These are phyloP conservation scores for Moricandia moricandioides DNA, from an alignment of 345 rosid species.

Conservation along the genomic window DNA sequence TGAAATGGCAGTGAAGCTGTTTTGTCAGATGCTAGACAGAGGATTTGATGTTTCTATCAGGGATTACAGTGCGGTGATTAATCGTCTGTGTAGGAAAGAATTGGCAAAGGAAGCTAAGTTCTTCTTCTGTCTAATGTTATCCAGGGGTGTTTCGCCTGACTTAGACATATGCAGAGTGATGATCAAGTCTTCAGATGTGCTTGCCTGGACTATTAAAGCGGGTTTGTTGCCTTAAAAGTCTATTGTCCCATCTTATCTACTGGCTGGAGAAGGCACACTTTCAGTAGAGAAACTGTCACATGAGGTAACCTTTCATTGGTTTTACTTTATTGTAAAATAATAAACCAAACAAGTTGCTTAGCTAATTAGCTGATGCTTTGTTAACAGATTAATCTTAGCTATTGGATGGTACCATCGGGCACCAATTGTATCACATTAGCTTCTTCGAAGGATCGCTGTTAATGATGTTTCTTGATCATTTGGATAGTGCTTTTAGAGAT, in stretches of 20 bases:
- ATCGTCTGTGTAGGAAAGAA: conserved; percentile 63
- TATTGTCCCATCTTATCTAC: not conserved
- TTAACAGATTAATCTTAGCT: not conserved
- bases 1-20: conserved; percentile 38
- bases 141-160: conserved; percentile 54
- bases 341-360: not conserved
- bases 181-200: conserved; percentile 45
- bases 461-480: conserved; percentile 18
- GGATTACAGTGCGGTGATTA: conserved; percentile 70
- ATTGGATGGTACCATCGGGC: conserved; percentile 9
- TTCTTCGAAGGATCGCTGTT: not conserved
- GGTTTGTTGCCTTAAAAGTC: conserved; percentile 38
- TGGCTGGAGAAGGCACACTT: conserved; percentile 15
- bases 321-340: not conserved
- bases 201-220: conserved; percentile 50
- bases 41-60: conserved; percentile 56
- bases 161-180: conserved; percentile 52
- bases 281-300: conserved; percentile 7
- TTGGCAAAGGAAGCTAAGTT: conserved; percentile 42
- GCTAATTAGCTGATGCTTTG: not conserved
- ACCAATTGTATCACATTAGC: not conserved
- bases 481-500: not conserved
- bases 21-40: conserved; percentile 53
- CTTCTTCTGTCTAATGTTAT: conserved; percentile 59
- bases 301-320: conserved; percentile 10